Conservation (phyloP, 768 basidiomycete genomes). For the Amanita phalloides region DNA sequence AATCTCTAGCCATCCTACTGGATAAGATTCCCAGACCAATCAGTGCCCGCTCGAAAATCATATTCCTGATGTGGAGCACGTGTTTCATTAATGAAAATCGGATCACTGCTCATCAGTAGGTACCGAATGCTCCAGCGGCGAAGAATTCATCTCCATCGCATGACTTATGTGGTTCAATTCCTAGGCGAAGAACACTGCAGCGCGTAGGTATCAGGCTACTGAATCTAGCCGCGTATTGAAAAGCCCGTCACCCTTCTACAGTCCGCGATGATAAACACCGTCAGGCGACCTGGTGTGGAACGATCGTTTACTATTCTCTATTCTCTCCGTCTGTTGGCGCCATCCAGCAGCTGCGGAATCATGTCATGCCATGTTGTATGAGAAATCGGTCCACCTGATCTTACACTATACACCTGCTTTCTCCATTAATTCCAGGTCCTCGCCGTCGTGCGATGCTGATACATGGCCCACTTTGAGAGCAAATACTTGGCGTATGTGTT, state of each 20-base stretch:
- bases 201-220: background rate
- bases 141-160: background rate
- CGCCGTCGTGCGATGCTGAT: background rate
- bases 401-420: background rate
- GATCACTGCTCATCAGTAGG: background rate
- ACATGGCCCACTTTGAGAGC: background rate
- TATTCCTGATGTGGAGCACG: background rate
- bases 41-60: background rate
- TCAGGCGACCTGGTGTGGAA: background rate
- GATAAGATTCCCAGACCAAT: slow-evolving; percentile 5
- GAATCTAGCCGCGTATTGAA: background rate
- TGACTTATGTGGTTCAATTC: background rate
- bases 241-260: background rate
- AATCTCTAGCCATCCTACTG: slow-evolving; percentile 1
- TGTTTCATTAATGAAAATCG: slow-evolving; percentile 1
- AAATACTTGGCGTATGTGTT: background rate
- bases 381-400: background rate
- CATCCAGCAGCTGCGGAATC: background rate
- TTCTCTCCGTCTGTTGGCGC: background rate
- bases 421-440: background rate
- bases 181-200: background rate
- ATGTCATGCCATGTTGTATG: background rate
- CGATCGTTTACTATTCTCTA: background rate
- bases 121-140: background rate
- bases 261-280: background rate